A percentile compares a stretch with the other conserved stretches of the same genome.
Conservation (phyloP, 208 protist species). For the Giardia muris region DNA sequence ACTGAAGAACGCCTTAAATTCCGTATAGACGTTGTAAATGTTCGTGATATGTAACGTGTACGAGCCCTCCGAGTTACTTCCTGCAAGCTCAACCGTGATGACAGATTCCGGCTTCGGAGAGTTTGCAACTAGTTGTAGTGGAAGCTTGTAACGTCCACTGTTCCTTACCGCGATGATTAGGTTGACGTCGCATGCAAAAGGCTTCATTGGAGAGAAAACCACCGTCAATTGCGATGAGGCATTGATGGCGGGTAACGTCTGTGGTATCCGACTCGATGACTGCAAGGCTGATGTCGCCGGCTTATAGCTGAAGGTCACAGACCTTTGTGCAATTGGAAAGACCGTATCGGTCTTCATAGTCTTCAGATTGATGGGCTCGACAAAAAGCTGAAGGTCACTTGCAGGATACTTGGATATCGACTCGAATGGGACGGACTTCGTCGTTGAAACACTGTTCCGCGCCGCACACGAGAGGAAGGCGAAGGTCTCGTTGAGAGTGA, state of each 20-base stretch:
- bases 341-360: not conserved
- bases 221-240: not conserved
- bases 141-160: conserved; percentile 15
- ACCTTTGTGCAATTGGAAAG: not conserved
- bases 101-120: not conserved
- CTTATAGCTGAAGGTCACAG: not conserved
- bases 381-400: not conserved
- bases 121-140: not conserved
- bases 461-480: not conserved
- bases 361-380: not conserved
- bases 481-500: not conserved
- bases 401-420: not conserved
- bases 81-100: not conserved
- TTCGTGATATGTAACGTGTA: not conserved
- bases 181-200: conserved; percentile 15
- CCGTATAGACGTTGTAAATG: conserved; percentile 26
- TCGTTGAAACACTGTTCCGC: not conserved
- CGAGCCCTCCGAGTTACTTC: not conserved
- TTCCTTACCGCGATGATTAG: not conserved
- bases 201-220: not conserved
- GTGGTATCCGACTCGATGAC: not conserved
- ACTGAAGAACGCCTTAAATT: conserved; percentile 19
- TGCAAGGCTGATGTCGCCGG: not conserved
- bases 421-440: not conserved
- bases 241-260: not conserved